phyloP scores from a whole-genome alignment of 768 basidiomycete species.

The Calocera viscosa region DNA sequence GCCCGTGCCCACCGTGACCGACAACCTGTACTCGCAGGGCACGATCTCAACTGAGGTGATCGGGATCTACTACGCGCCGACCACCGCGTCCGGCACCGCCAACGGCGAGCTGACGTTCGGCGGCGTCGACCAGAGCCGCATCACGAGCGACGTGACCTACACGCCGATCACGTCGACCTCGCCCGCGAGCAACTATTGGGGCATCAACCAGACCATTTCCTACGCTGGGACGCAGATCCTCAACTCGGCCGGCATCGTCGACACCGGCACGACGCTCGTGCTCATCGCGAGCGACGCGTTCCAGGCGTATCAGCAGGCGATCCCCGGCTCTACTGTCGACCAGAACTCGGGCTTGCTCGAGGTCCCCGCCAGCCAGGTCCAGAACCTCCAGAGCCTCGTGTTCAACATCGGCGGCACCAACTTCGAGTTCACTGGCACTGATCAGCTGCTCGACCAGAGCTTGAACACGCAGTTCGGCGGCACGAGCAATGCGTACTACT shows the following conservation, averaged over 20 bases:
- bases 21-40: constrained; percentile 41
- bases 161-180: constrained; percentile 35
- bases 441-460: constrained; percentile 29
- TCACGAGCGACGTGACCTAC: constrained; percentile 29
- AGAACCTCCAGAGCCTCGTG: constrained; percentile 21
- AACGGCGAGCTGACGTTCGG: constrained; percentile 51
- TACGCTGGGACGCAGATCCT: constrained; percentile 30
- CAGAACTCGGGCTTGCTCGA: constrained; percentile 43
- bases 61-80: constrained; percentile 43
- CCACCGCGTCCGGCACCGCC: constrained; percentile 26
- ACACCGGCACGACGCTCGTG: constrained; percentile 41
- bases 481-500: neutral
- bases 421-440: constrained; percentile 48
- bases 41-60: constrained; percentile 36
- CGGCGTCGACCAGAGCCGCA: constrained; percentile 34
- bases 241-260: constrained; percentile 36
- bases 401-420: constrained; percentile 20
- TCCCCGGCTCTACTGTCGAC: constrained; percentile 39
- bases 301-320: constrained; percentile 41
- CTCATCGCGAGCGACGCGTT: constrained; percentile 35
- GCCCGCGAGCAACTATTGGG: constrained; percentile 42
- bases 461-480: neutral
- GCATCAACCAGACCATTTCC: constrained; percentile 35
- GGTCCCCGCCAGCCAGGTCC: constrained; percentile 37
- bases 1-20: constrained; percentile 43